Evolutionary conservation across 164 flowering plant species (phyloP).

Genomic region (grape (Vitis vinifera)): ASM3070453v1 NC_081823.1:7848001-7848500

Average conservation of each 20-base stretch:
- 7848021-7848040: too few species aligned
- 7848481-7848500: slow-evolving; percentile 28
- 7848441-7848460: slow-evolving; percentile 37
- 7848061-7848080: too few species aligned
- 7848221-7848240: slow-evolving; percentile 24
- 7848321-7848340: slow-evolving; percentile 32
- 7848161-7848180: slow-evolving; percentile 26
- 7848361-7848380: slow-evolving; percentile 38
- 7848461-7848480: slow-evolving; percentile 20
- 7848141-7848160: slow-evolving; percentile 25
- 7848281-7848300: slow-evolving; percentile 31
- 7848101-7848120: slow-evolving; percentile 35
- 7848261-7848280: slow-evolving; percentile 20
- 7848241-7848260: slow-evolving; percentile 37
- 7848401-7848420: slow-evolving; percentile 26
- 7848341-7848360: slow-evolving; percentile 16
- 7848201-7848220: slow-evolving; percentile 36
- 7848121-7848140: slow-evolving; percentile 25
- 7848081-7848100: too few species aligned
- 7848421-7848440: slow-evolving; percentile 23
- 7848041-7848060: too few species aligned
- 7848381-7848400: slow-evolving; percentile 29
- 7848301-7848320: slow-evolving; percentile 39
- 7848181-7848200: slow-evolving; percentile 40
- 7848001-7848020: too few species aligned